Percentiles rank a stretch among this genome's conserved stretches.
Conservation (phyloP, 495 filamentous ascomycete genomes). For the Aspergillus sclerotioniger region DNA sequence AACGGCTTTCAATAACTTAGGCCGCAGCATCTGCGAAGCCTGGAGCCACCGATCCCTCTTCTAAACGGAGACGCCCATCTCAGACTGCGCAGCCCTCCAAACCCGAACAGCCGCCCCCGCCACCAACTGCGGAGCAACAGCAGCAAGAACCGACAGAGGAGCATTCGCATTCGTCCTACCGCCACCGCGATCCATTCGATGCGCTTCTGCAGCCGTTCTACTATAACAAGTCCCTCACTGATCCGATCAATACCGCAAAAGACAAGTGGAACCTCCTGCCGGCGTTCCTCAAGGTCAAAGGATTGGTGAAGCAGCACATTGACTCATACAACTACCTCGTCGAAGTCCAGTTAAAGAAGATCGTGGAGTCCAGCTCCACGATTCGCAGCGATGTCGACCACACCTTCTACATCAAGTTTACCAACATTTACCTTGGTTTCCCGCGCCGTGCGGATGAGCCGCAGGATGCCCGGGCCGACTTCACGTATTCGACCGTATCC, state of each 20-base stretch:
- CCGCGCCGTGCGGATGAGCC: constrained; percentile 73
- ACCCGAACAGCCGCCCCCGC: constrained; percentile 10
- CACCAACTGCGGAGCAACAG: constrained; percentile 10
- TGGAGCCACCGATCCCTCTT: constrained; percentile 11
- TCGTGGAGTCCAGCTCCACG: constrained; percentile 80
- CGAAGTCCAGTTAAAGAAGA: constrained; percentile 92
- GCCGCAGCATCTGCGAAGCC: constrained; percentile 11
- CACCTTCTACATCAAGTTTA: constrained; percentile 84
- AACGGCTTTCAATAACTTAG: constrained; percentile 14
- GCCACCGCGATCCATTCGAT: constrained; percentile 62
- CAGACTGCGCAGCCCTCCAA: constrained; percentile 16
- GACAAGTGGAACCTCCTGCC: constrained; percentile 98
- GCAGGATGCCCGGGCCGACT: constrained; percentile 54
- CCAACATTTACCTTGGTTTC: constrained; percentile 77
- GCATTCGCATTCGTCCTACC: constrained; percentile 24
- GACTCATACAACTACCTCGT: constrained; percentile 99
- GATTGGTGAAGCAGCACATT: constrained; percentile 93
- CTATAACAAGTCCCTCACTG: constrained; percentile 87
- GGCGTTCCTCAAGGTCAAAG: constrained; percentile 96
- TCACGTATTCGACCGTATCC: constrained; percentile 54
- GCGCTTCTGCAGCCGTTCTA: constrained; percentile 93
- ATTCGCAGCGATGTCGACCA: constrained; percentile 87
- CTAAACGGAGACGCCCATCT: constrained; percentile 23
- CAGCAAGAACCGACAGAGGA: constrained; percentile 12
- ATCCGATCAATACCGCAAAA: constrained; percentile 86